Evolutionary conservation across 257 asterid genomes (phyloP), one percentile per base, ranked within the genome.

Genomic region (Petunia secreta): DNA sequence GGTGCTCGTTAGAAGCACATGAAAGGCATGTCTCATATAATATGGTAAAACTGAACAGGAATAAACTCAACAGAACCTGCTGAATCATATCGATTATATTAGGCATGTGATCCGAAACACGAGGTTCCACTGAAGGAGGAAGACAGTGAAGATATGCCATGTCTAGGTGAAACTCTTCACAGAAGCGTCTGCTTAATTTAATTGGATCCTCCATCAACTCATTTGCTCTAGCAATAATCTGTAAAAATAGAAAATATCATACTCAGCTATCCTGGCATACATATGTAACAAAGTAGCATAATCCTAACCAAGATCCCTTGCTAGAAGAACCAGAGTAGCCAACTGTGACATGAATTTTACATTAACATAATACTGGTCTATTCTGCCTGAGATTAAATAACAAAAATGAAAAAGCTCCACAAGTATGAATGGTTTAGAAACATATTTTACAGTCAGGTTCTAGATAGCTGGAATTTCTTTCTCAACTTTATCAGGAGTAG

Each of bases 91-190:
- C 88, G 82, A 92, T 88, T 74, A 95, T 95, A 83, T 95, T 92
- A 5, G 92, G 87, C 81, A 95, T 88, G 87, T 95, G 98, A 81
- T 95, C 97, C 48, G 99, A 95, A 60, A 95, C 99, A 79, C 97
- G 94, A 80, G 99, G 98, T 82, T 95, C 99, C 36, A 90, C 89
- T 9, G 94, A 93, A 85, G 99, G 99, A 84, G 97, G 88, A 82
- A 93, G 88, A 84, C 99, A 95, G 85, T 88, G 87, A 54, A 95
- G 91, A 80, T 80, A 86, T 75, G 87, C 62, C 99, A 95, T 94
- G 85, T 95, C 98, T 63, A 39, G 89, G 91, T 83, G 93, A 86
- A 95, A 95, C 85, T 95, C 99, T 87, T 91, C 92, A 80, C 99
- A 95, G 40, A 75, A 95, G 64, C 96, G 90, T 86, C 88, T 87